Evolutionary conservation across 371 early-diverging fungal species (phyloP).

Genomic region (Rhizopus microsporus): DNA sequence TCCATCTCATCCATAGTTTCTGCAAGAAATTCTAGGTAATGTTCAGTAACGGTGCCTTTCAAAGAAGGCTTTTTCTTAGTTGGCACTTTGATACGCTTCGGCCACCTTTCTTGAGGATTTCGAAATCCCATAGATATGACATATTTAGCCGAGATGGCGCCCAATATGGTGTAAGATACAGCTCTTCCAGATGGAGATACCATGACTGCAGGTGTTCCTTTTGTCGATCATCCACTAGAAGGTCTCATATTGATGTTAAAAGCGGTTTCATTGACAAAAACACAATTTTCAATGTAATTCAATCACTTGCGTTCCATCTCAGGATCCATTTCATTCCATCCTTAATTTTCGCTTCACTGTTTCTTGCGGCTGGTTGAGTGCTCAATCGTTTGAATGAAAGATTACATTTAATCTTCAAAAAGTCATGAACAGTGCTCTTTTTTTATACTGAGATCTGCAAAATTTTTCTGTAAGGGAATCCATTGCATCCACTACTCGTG

Average conservation of each 20-base stretch:
- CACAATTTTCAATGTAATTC: conserved; percentile 11
- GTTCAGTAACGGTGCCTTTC: too few species aligned
- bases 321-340: conserved; percentile 9
- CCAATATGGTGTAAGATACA: conserved; percentile 1
- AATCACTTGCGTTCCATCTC: background rate
- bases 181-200: background rate
- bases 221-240: conserved; percentile 8
- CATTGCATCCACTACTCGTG: conserved; percentile 8
- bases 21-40: too few species aligned
- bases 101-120: conserved; percentile 18
- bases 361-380: conserved; percentile 10
- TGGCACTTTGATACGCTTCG: too few species aligned
- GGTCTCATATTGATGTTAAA: conserved; percentile 21
- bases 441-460: conserved; percentile 4
- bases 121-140: conserved; percentile 24
- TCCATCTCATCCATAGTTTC: too few species aligned
- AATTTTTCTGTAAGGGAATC: conserved; percentile 14
- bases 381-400: conserved; percentile 14
- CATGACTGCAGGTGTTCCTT: conserved; percentile 13
- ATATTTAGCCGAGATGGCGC: conserved; percentile 16
- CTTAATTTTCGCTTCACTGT: conserved; percentile 9
- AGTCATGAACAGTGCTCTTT: conserved; percentile 4
- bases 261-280: conserved; percentile 13
- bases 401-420: conserved; percentile 12
- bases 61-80: too few species aligned